Base-by-base conservation (phyloP, 192 early-diverging fungal species). In the Rhizophagus sp. region DNA sequence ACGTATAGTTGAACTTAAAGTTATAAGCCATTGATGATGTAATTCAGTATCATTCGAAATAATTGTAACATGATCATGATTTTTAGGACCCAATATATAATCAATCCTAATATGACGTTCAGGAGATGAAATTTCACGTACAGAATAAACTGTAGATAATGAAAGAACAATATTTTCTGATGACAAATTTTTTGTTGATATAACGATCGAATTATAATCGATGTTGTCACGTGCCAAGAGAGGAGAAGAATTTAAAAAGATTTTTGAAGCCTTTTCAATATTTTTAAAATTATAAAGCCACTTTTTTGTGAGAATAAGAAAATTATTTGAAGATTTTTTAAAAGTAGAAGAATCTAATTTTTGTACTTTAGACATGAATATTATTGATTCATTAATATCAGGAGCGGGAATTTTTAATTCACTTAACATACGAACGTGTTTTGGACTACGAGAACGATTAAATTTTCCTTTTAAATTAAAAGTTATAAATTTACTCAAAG, bases 241-340 rank as follows among this genome's bases (percentile, higher is more conserved):
- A 6, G 7, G 39, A 4, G 34, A 4, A 36, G 12, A 7, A 64
- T 7, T 4, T 27, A 6, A 0, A 65, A 70, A 70, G 3, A 36
- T 22, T 70, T 70, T 70, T n/a, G 34, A 17, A 34, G 68, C 30
- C 10, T 41, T 39, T 10, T 70, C 68, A 39, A 19, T 1, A 70
- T 41, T 70, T 41, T 44, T 70, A 41, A 70, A 70, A 22, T 9
- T 6, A 70, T 11, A 70, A 39, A 70, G 36, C 41, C 68, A 70
- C 44, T 25, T 36, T 41, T 8, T 5, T 36, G 68, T 70, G 19
- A 70, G 22, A 2, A 70, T 36, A 70, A 70, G 39, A 41, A 44
- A 70, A 36, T 70, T 39, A 70, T 70, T 70, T 39, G 34, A 70
- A 70, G 36, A 70, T 36, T 39, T 70, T 70, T 44, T 70, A 70